Evolutionary conservation across 306 rosid species (phyloP).

Genomic region (Elaeagnus macrophylla): DNA sequence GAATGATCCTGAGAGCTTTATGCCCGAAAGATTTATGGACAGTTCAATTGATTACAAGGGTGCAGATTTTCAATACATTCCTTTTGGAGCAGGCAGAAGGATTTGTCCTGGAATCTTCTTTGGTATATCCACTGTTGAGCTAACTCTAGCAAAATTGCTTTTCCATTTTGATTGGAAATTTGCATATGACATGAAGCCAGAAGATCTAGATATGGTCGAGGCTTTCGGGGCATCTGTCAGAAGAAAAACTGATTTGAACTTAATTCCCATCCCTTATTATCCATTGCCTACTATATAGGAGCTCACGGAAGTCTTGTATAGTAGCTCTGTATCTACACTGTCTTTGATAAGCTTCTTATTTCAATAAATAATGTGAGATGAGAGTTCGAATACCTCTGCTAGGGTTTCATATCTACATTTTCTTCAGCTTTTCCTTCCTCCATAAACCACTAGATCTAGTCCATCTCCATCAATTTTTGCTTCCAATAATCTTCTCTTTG

Average conservation of each 20-base stretch:
- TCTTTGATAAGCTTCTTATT: too few relatives aligned
- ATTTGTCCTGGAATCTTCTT: constrained; percentile 10
- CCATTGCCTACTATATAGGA: neutral
- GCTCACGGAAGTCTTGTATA: too few relatives aligned
- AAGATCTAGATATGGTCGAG: constrained; percentile 20
- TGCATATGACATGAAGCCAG: neutral
- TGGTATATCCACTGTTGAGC: constrained; percentile 14
- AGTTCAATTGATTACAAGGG: constrained; percentile 12
- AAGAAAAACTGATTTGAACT: constrained; percentile 5
- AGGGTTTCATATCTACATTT: too few relatives aligned
- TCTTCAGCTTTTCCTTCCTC: too few relatives aligned
- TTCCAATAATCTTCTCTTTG: too few relatives aligned
- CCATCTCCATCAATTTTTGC: too few relatives aligned
- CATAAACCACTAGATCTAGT: too few relatives aligned
- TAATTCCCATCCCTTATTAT: constrained; percentile 15
- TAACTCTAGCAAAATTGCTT: constrained; percentile 14
- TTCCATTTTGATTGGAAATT: constrained; percentile 22
- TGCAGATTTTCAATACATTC: constrained; percentile 8
- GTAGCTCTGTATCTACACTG: too few relatives aligned
- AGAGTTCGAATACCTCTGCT: too few relatives aligned
- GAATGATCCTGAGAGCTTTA: constrained; percentile 16
- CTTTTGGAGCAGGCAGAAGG: constrained; percentile 21
- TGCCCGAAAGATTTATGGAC: constrained; percentile 20
- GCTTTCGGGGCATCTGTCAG: neutral
- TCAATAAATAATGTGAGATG: too few relatives aligned